Percentiles rank a stretch among this genome's conserved stretches.
Evolutionary conservation across 352 stramenopile genomes (phyloP).

Genomic region (Globisporangium splendens): DNA sequence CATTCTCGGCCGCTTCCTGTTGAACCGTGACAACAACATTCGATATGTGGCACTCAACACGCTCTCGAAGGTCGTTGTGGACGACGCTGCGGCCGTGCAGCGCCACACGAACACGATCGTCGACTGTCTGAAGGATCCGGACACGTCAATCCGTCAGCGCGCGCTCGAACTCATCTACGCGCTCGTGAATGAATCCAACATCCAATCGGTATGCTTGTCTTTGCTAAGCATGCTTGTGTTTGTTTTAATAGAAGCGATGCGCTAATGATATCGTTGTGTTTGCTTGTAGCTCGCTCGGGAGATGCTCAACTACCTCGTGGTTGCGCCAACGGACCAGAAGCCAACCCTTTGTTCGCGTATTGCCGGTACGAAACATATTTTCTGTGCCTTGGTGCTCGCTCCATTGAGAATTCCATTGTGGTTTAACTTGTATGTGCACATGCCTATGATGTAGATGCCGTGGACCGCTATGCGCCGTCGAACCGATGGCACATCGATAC

Average conservation of each 20-base stretch:
- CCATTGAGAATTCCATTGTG: neutral
- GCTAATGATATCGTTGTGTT: neutral
- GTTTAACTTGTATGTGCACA: constrained; percentile 3
- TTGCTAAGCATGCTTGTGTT: neutral
- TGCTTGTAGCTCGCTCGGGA: constrained; percentile 89
- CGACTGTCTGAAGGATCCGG: constrained; percentile 94
- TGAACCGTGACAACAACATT: constrained; percentile 99
- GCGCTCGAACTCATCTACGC: constrained; percentile 99
- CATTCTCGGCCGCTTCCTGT: constrained; percentile 98
- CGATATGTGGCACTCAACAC: constrained; percentile 99
- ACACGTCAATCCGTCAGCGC: constrained; percentile 98
- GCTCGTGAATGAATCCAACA: constrained; percentile 97
- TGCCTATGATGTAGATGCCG: constrained; percentile 45
- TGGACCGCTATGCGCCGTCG: constrained; percentile 79
- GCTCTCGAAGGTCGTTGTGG: constrained; percentile 88
- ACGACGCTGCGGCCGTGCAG: constrained; percentile 94
- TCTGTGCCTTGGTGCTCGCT: constrained; percentile 10
- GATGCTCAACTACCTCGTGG: constrained; percentile 99
- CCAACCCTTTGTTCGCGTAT: constrained; percentile 94
- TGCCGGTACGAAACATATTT: constrained; percentile 46
- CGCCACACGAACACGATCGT: constrained; percentile 96
- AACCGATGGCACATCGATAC: constrained; percentile 95
- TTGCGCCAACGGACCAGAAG: constrained; percentile 95
- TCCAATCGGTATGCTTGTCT: constrained; percentile 69
- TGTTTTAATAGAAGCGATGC: neutral